These are phyloP conservation scores for Crepidotus variabilis DNA, from an alignment of 768 basidiomycete genomes.

Conservation along the genomic window DNA sequence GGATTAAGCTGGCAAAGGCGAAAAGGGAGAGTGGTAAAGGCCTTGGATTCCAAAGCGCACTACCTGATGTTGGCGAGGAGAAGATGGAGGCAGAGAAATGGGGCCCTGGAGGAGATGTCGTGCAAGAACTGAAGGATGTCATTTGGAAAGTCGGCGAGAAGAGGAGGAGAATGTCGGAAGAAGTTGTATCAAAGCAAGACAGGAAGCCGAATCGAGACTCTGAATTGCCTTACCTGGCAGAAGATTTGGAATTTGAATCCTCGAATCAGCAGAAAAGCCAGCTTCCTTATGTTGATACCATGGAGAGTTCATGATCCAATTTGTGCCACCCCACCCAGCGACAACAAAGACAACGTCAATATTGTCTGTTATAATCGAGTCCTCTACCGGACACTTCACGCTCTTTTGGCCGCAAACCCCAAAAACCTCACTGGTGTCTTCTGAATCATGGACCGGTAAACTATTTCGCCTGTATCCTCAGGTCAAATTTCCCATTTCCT, in stretches of 20 bases:
- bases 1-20: conserved; percentile 58
- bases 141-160: conserved; percentile 83
- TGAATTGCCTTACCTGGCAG: neutral
- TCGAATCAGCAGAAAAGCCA: neutral
- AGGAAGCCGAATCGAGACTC: neutral
- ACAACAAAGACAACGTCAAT: neutral
- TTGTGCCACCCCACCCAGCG: neutral
- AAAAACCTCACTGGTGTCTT: neutral
- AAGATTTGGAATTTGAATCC: neutral
- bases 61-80: conserved; percentile 13
- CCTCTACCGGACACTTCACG: neutral
- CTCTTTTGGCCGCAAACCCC: neutral
- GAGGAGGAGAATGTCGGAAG: conserved; percentile 46
- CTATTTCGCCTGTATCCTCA: neutral
- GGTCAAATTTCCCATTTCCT: too few relatives aligned
- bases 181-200: neutral
- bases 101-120: conserved; percentile 77
- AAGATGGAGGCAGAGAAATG: conserved; percentile 38
- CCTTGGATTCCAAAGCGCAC: conserved; percentile 18
- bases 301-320: neutral
- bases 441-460: neutral
- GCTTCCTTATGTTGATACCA: neutral
- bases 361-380: neutral
- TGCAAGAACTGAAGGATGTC: conserved; percentile 81
- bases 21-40: conserved; percentile 41